Evolutionary conservation across 2,329 filamentous ascomycete genomes (phyloP), one percentile per base, ranked within the genome.

Genomic region (Colletotrichum godetiae): DNA sequence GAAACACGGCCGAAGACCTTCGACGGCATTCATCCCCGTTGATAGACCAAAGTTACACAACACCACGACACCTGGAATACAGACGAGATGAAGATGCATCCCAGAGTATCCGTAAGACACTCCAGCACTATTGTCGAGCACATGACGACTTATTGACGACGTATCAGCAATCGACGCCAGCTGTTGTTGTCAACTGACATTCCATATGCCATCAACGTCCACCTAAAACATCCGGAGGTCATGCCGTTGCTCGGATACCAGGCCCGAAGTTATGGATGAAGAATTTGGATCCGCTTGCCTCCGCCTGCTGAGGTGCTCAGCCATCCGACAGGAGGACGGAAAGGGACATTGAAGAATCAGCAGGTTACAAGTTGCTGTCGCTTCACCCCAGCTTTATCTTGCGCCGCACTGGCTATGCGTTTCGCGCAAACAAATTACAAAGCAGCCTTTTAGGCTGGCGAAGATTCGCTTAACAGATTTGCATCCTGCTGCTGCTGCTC

Each of bases 161-260:
- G 24, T 19, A 24, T 7, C 42, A 69, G 46, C 53, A 59, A 52
- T 35, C 53, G 53, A 58, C 33, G 42, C 56, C 46, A 61, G 42
- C 42, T 59, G 33, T n/a, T 24, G 31, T 49, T n/a, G 19, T 42
- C 19, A 27, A 37, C 13, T 53, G n/a, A 12, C 65, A 55, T 58
- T 56, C 59, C 69, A n/a, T 22, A 12, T 59, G 42, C 42, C 42
- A 22, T 27, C 10, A 29, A 11, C 53, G 27, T 52, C 53, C 22
- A 19, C 13, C 11, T 56, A 27, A n/a, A 11, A 42, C 42, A 1
- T 42, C 19, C 66, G 42, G 42, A 57, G 33, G 53, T 19, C 29
- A 19, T 63, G 49, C 53, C 35, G 46, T 61, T 67, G 69, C 66
- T 46, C 29, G 66, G 65, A 69, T 24, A 59, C 66, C 42, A 59